phyloP scores from a whole-genome alignment of 106 monocot genomes.

The Dactylorhiza incarnata region DNA sequence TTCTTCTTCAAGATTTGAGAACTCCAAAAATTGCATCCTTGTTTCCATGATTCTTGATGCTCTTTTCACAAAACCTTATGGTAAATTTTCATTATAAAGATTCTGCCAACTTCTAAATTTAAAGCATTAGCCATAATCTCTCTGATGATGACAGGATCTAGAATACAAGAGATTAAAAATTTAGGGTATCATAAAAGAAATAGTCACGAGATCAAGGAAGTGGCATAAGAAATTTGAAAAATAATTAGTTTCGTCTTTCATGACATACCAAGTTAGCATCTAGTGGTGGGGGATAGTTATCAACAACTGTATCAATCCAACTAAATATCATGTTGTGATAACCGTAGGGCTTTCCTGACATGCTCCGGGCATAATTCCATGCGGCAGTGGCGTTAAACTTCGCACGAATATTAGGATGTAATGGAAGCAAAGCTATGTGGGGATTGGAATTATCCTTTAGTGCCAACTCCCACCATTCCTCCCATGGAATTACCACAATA shows the following conservation, averaged over 20 bases:
- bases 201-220: background rate
- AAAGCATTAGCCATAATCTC: no score
- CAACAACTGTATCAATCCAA: slow-evolving; percentile 88
- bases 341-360: slow-evolving; percentile 86
- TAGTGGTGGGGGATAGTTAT: slow-evolving; percentile 89
- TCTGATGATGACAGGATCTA: no score
- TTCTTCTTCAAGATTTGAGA: no score
- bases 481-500: slow-evolving; percentile 86
- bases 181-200: background rate
- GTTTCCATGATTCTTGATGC: no score
- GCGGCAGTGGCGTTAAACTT: slow-evolving; percentile 85
- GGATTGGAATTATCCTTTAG: slow-evolving; percentile 83
- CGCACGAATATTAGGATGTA: slow-evolving; percentile 71
- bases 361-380: slow-evolving; percentile 86
- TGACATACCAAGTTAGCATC: slow-evolving; percentile 85
- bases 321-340: slow-evolving; percentile 99
- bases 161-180: no score
- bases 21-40: no score
- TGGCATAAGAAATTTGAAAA: background rate
- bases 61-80: no score
- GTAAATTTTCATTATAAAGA: no score
- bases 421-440: slow-evolving; percentile 82
- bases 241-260: background rate
- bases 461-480: slow-evolving; percentile 88
- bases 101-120: no score